These are phyloP conservation scores for Aspergillus luchuensis DNA, from an alignment of 2,329 filamentous ascomycete species.

Conservation along the genomic window DNA sequence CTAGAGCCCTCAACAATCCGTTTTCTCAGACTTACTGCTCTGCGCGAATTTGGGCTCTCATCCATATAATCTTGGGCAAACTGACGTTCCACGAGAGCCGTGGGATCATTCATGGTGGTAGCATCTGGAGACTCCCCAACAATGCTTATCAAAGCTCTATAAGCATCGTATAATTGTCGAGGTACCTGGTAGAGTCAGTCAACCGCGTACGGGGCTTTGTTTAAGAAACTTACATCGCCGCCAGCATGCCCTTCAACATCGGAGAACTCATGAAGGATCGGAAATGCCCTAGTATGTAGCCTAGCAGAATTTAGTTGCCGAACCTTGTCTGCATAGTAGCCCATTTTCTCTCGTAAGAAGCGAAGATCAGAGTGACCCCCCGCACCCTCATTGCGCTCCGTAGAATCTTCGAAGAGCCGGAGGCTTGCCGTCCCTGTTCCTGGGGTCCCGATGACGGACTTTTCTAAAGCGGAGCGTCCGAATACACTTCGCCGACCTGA, in stretches of 20 bases:
- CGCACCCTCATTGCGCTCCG: constrained; percentile 56
- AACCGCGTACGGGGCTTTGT: background rate
- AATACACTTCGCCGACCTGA: constrained; percentile 58
- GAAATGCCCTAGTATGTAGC: constrained; percentile 66
- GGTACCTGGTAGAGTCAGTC: constrained; percentile 57
- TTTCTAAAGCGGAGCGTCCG: constrained; percentile 71
- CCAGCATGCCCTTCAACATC: constrained; percentile 70
- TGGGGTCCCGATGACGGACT: constrained; percentile 83
- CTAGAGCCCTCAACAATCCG: constrained; percentile 79
- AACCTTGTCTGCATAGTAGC: constrained; percentile 76
- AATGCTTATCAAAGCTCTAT: constrained; percentile 77
- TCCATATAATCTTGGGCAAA: constrained; percentile 78
- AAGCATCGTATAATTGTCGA: constrained; percentile 76
- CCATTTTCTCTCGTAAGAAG: constrained; percentile 80
- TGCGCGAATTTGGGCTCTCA: constrained; percentile 65
- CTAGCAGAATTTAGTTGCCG: constrained; percentile 75
- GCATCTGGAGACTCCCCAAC: constrained; percentile 69
- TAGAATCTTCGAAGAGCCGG: constrained; percentile 69
- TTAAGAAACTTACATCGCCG: constrained; percentile 57
- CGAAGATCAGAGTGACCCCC: constrained; percentile 66
- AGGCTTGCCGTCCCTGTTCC: constrained; percentile 62
- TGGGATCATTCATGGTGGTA: constrained; percentile 61
- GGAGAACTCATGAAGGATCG: constrained; percentile 74
- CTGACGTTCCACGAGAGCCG: constrained; percentile 71
- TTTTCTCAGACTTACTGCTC: constrained; percentile 70